phyloP scores from a whole-genome alignment of 495 filamentous ascomycete genomes.

The Parachaetomium inaequale region DNA sequence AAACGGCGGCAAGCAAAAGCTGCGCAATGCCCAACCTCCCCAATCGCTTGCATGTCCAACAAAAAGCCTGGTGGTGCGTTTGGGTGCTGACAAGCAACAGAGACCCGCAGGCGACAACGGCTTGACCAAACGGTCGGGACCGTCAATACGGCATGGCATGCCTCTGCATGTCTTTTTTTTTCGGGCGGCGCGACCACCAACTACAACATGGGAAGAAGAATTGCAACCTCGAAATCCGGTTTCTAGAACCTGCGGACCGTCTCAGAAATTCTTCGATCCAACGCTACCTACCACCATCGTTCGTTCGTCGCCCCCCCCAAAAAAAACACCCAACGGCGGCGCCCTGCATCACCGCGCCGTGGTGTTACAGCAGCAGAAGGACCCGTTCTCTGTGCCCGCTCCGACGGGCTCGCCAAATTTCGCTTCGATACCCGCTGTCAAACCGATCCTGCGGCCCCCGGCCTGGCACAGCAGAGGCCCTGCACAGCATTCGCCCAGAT shows the following conservation, averaged over 20 bases:
- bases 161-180: not conserved
- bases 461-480: not conserved
- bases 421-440: slow-evolving; percentile 15
- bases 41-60: not conserved
- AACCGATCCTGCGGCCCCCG: slow-evolving; percentile 14
- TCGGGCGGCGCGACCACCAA: not conserved
- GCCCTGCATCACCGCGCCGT: slow-evolving; percentile 2
- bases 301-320: not conserved
- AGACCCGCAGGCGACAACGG: slow-evolving; percentile 6
- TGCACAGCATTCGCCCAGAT: not conserved
- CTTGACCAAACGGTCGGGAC: slow-evolving; percentile 12
- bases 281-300: not conserved
- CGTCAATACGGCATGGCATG: not conserved
- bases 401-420: slow-evolving; percentile 13
- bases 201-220: not conserved
- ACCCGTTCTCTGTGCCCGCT: not conserved
- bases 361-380: slow-evolving; percentile 6
- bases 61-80: not conserved
- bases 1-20: not conserved
- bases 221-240: not conserved
- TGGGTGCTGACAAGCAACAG: slow-evolving; percentile 11
- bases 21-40: not conserved
- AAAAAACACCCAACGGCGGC: not conserved
- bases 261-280: not conserved
- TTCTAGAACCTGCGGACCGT: not conserved